A percentile compares a stretch with the other conserved stretches of the same genome.
phyloP scores from a whole-genome alignment of 2,329 filamentous ascomycete genomes.

The Teratosphaeria zuluensis region DNA sequence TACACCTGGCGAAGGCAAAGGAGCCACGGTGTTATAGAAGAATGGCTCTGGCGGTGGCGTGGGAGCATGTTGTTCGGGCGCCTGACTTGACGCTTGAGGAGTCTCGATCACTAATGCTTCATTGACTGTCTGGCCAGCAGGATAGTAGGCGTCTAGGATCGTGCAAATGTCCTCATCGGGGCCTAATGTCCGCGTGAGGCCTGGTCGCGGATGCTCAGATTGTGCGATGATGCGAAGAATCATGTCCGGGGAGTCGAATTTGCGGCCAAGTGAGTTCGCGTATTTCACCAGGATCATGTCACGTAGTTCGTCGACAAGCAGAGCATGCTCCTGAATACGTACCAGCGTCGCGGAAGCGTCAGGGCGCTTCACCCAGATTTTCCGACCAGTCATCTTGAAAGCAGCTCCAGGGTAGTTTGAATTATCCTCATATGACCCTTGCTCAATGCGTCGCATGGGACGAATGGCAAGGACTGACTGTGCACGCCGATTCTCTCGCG shows the following conservation, averaged over 20 bases:
- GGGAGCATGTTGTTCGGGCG: slow-evolving; percentile 66
- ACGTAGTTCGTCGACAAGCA: slow-evolving; percentile 80
- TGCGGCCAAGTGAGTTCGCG: slow-evolving; percentile 78
- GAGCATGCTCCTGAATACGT: slow-evolving; percentile 72
- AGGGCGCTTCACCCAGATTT: slow-evolving; percentile 90
- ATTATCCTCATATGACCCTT: background rate
- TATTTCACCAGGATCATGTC: slow-evolving; percentile 91
- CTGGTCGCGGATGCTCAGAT: slow-evolving; percentile 9
- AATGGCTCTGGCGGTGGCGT: slow-evolving; percentile 13
- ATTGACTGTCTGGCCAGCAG: slow-evolving; percentile 75
- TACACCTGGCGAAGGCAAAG: slow-evolving; percentile 73
- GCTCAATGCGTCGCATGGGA: background rate
- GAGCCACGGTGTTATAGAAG: slow-evolving; percentile 29
- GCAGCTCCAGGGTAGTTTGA: background rate
- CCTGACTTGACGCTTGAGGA: slow-evolving; percentile 58
- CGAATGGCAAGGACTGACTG: background rate
- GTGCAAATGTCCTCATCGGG: slow-evolving; percentile 77
- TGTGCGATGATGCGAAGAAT: slow-evolving; percentile 57
- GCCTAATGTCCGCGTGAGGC: slow-evolving; percentile 57
- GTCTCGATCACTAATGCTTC: slow-evolving; percentile 90
- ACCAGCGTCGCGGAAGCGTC: slow-evolving; percentile 80
- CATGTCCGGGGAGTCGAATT: slow-evolving; percentile 85
- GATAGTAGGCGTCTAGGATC: slow-evolving; percentile 75
- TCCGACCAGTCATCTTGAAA: slow-evolving; percentile 41
- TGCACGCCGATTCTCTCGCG: background rate